phyloP scores from a whole-genome alignment of 805 yeast genomes.

The Sugiyamaella boreocaroliniensis region DNA sequence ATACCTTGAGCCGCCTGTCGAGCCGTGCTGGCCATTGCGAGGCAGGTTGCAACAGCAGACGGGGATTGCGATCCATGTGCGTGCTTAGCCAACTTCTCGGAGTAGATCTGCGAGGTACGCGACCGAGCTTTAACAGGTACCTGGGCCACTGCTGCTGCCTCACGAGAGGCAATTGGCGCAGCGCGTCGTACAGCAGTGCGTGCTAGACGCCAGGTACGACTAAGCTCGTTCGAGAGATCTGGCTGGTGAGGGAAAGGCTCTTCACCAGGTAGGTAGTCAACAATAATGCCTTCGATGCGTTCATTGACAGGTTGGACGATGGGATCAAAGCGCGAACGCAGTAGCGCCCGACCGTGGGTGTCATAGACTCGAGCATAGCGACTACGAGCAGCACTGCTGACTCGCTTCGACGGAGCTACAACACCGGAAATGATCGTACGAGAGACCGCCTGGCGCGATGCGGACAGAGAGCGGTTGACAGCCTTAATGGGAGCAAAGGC shows the following conservation, averaged over 20 bases:
- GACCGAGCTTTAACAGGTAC: slow-evolving; percentile 16
- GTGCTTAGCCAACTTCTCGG: slow-evolving; percentile 10
- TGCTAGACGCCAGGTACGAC: slow-evolving; percentile 43
- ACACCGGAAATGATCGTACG: slow-evolving; percentile 40
- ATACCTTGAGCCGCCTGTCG: not conserved
- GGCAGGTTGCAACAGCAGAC: slow-evolving; percentile 1
- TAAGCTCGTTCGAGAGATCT: slow-evolving; percentile 49
- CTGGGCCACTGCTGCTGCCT: slow-evolving; percentile 11
- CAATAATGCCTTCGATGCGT: slow-evolving; percentile 41
- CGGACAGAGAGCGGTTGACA: slow-evolving; percentile 31
- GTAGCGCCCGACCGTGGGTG: slow-evolving; percentile 53
- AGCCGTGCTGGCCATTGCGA: slow-evolving; percentile 10
- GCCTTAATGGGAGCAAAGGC: slow-evolving; percentile 35
- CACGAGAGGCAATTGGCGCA: slow-evolving; percentile 18
- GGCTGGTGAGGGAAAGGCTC: slow-evolving; percentile 36
- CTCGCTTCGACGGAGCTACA: slow-evolving; percentile 37
- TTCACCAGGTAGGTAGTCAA: slow-evolving; percentile 41
- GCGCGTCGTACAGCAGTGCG: slow-evolving; percentile 30
- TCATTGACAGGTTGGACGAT: slow-evolving; percentile 55
- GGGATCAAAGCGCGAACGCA: slow-evolving; percentile 60
- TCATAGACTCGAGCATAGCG: slow-evolving; percentile 49
- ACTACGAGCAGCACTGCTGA: slow-evolving; percentile 40
- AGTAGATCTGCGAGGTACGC: slow-evolving; percentile 17
- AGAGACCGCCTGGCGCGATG: slow-evolving; percentile 29
- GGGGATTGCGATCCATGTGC: not conserved